Evolutionary conservation across 1,284 basidiomycete genomes (phyloP), one percentile per base, ranked within the genome.

Genomic region (Malassezia sympodialis): DNA sequence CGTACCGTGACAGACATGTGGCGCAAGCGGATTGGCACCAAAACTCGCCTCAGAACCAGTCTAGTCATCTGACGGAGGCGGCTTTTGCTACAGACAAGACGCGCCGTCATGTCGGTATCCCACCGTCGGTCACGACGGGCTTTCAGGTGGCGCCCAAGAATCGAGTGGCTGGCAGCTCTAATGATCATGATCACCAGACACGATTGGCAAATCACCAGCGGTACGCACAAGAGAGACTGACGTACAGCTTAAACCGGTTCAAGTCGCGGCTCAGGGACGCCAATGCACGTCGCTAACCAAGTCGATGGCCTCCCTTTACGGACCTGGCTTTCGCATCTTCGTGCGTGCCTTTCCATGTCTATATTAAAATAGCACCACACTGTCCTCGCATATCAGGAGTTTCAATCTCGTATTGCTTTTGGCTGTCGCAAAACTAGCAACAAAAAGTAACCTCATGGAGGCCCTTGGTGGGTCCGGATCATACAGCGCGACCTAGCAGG

Each of bases 1-100:
- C 69, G 10, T 73, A 73, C 55, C 58, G 72, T 15, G 70, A 69
- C 50, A 54, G 69, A 12, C 66, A 72, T 47, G 48, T 68, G 17
- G 58, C 60, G 1, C 59, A 62, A 17, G 66, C 65, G 11, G 66
- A 67, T 19, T 68, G 66, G 66, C 53, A 59, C 23, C 61, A 59
- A 6, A 60, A 68, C 19, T 49, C 59, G 21, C 49, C 58, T n/a
- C 49, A 54, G 21, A 57, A 57, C 34, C 49, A 31, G 10, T 63
- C 63, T 24, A 61, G 58, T n/a, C 30, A 49, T 0, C 32, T 51
- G 15, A 24, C 35, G 1, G 30, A 34, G 8, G 27, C 15, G 3
- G 31, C 53, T 0, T 41, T 39, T 15, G 43, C 44, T 21, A 44
- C 49, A 21, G 59, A 65, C 40, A 58, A 50, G 30, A 49, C 50